phyloP scores from a whole-genome alignment of 2,329 filamentous ascomycete species.

The Chaetothyriales sp. region DNA sequence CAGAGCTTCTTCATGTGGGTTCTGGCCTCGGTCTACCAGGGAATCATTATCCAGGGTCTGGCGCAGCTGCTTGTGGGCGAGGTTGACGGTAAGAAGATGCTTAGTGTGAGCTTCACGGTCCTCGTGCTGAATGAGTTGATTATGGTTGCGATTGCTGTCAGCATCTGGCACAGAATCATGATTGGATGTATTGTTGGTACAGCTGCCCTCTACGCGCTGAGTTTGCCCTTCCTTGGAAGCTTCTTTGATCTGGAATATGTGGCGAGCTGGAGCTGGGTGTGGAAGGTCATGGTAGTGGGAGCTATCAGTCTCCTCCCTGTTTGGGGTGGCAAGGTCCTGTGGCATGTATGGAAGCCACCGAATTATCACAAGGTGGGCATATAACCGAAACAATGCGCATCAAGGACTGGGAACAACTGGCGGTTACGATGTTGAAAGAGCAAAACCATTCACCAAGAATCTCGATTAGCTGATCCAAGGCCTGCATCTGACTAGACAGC shows the following conservation, averaged over 20 bases:
- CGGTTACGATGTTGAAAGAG: too few species aligned
- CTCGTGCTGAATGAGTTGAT: constrained; percentile 86
- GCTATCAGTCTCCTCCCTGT: constrained; percentile 73
- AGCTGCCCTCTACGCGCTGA: constrained; percentile 61
- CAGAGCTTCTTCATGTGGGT: constrained; percentile 96
- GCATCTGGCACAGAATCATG: constrained; percentile 94
- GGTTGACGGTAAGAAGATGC: constrained; percentile 53
- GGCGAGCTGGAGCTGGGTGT: constrained; percentile 65
- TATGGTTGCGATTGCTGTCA: constrained; percentile 94
- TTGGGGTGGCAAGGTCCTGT: constrained; percentile 72
- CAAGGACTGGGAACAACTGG: too few species aligned
- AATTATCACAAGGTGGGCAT: constrained; percentile 97
- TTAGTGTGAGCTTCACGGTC: constrained; percentile 80
- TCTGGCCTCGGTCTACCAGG: constrained; percentile 85
- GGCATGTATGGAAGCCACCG: constrained; percentile 72
- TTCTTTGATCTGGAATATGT: constrained; percentile 81
- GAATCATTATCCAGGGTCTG: constrained; percentile 82
- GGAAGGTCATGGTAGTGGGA: constrained; percentile 68
- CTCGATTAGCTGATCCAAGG: too few species aligned
- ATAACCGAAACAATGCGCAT: too few species aligned
- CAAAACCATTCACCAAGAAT: too few species aligned
- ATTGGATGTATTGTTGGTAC: constrained; percentile 71
- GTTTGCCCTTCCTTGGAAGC: constrained; percentile 68
- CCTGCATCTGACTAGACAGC: too few species aligned
- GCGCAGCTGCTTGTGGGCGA: constrained; percentile 74